Conservation (phyloP, 148 eudicot species). For the Polygonum aviculare region DNA sequence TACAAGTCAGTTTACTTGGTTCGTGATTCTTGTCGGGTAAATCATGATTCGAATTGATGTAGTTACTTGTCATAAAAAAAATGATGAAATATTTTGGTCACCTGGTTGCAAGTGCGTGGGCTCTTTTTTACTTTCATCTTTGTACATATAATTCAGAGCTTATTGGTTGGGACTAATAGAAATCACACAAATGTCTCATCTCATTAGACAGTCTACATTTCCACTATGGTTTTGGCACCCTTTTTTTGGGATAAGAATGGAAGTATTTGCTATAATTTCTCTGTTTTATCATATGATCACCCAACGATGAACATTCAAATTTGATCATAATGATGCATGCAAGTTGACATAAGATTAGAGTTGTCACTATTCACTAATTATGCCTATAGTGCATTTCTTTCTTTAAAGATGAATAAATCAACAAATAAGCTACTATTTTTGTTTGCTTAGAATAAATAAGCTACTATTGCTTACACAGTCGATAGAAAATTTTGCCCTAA, state of each 20-base stretch:
- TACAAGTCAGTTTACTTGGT: too few relatives aligned
- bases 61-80: too few relatives aligned
- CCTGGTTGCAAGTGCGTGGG: not conserved
- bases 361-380: not conserved
- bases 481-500: not conserved
- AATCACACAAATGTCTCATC: constrained; percentile 6
- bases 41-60: too few relatives aligned
- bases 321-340: constrained; percentile 6
- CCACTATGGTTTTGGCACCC: not conserved
- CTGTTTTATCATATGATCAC: not conserved
- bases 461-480: not conserved
- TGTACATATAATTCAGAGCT: not conserved
- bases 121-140: not conserved
- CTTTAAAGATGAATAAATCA: too few relatives aligned
- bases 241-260: not conserved
- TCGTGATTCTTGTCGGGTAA: too few relatives aligned
- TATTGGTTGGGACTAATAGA: constrained; percentile 2
- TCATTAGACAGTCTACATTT: constrained; percentile 1
- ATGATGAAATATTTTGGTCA: not conserved
- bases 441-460: too few relatives aligned
- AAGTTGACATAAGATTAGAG: not conserved
- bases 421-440: too few relatives aligned
- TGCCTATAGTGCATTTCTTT: not conserved
- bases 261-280: not conserved
- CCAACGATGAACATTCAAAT: not conserved